A percentile compares a stretch with the other conserved stretches of the same genome.
Evolutionary conservation across 176 grass and related monocot species (phyloP).

Genomic region (Zoysia japonica): DNA sequence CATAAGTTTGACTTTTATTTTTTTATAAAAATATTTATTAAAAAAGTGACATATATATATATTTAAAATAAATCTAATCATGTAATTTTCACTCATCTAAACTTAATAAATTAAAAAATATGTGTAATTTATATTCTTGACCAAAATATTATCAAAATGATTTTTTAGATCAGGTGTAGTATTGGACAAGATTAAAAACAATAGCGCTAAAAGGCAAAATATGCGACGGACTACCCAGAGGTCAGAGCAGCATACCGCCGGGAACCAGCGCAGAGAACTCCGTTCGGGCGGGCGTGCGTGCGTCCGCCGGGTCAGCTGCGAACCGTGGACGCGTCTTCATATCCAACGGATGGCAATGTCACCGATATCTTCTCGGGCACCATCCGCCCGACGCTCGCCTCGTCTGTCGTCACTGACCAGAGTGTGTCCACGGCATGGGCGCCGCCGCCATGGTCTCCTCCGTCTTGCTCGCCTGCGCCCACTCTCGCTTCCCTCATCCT

Average conservation of each 20-base stretch:
- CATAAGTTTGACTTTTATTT: too few relatives aligned
- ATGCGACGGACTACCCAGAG: too few relatives aligned
- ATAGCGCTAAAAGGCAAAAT: too few relatives aligned
- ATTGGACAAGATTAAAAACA: too few relatives aligned
- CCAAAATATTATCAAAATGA: too few relatives aligned
- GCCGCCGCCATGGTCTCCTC: conserved; percentile 19
- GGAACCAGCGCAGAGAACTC: background rate
- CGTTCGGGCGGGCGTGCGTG: background rate
- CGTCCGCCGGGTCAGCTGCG: background rate
- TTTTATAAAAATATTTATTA: too few relatives aligned
- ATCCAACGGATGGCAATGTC: background rate
- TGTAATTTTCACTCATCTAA: too few relatives aligned
- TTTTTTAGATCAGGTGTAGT: too few relatives aligned
- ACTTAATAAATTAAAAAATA: too few relatives aligned
- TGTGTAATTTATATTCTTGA: too few relatives aligned
- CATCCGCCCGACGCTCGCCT: background rate
- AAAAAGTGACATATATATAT: too few relatives aligned
- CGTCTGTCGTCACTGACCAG: background rate
- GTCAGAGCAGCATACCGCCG: background rate
- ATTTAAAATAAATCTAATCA: too few relatives aligned
- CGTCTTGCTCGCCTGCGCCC: conserved; percentile 3
- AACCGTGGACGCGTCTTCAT: background rate
- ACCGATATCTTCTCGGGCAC: background rate
- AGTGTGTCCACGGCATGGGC: background rate
- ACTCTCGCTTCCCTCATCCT: background rate